Evolutionary conservation across 306 rosid genomes (phyloP).

Genomic region (Cicer chorassanicum): DNA sequence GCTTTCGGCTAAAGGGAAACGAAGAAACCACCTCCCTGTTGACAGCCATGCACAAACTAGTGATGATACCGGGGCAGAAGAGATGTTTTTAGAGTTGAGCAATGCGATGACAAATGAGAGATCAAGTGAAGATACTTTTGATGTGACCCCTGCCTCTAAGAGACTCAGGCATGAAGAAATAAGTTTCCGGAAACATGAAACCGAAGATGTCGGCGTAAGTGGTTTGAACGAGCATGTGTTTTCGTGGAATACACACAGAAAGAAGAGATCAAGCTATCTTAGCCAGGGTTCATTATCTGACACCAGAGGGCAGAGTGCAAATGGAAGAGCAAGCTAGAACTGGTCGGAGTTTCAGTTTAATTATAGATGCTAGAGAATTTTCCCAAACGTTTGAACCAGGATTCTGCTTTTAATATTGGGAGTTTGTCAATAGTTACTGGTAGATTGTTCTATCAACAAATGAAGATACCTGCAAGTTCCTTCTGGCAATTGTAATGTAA

Average conservation of each 20-base stretch:
- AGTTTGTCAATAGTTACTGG: constrained; percentile 30
- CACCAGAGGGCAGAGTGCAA: constrained; percentile 70
- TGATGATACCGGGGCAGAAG: constrained; percentile 53
- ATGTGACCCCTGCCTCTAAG: constrained; percentile 58
- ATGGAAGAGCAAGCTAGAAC: constrained; percentile 72
- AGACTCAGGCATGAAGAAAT: constrained; percentile 64
- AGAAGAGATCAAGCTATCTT: constrained; percentile 81
- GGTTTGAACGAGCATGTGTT: constrained; percentile 66
- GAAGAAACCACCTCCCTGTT: constrained; percentile 48
- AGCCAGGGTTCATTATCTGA: constrained; percentile 65
- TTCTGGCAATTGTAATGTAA: constrained; percentile 46
- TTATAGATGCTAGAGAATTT: constrained; percentile 37
- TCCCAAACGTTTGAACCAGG: constrained; percentile 12
- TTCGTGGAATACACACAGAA: constrained; percentile 81
- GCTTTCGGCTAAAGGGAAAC: constrained; percentile 61
- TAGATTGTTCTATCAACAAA: constrained; percentile 38
- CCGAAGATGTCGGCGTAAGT: constrained; percentile 52
- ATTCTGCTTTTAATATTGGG: constrained; percentile 34
- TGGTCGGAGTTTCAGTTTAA: constrained; percentile 46
- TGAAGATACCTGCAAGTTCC: constrained; percentile 43
- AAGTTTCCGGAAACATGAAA: constrained; percentile 53
- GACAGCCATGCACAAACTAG: constrained; percentile 56
- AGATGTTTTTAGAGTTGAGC: constrained; percentile 52
- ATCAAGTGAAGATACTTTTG: constrained; percentile 65
- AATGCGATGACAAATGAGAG: constrained; percentile 57